Evolutionary conservation across 2,329 filamentous ascomycete genomes (phyloP).

Genomic region (Penicillium sp.): DNA sequence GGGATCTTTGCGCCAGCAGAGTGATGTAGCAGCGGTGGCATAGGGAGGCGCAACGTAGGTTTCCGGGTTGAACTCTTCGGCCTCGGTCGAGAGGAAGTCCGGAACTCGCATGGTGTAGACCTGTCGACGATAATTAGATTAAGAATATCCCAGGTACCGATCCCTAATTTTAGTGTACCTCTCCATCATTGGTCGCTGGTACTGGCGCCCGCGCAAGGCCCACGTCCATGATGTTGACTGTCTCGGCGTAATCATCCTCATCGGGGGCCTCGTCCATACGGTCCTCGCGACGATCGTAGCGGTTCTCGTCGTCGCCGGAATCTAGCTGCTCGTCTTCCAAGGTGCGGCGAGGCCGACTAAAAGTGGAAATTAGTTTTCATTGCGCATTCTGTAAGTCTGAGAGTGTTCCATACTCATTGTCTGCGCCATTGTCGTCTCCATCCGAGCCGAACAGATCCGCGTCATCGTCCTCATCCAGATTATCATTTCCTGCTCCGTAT

Average conservation of each 20-base stretch:
- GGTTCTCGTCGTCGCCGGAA: constrained; percentile 62
- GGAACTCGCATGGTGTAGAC: constrained; percentile 66
- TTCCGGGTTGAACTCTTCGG: constrained; percentile 60
- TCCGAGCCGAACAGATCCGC: constrained; percentile 50
- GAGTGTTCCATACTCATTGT: constrained; percentile 31
- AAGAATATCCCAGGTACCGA: neutral
- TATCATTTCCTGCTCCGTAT: constrained; percentile 3
- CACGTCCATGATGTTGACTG: constrained; percentile 56
- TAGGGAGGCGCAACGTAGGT: constrained; percentile 64
- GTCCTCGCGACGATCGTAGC: constrained; percentile 53
- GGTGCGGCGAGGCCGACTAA: constrained; percentile 42
- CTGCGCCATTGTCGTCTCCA: constrained; percentile 40
- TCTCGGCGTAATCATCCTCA: constrained; percentile 46
- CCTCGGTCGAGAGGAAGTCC: constrained; percentile 62
- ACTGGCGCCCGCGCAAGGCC: constrained; percentile 58
- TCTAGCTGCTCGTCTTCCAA: constrained; percentile 65
- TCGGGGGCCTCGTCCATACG: constrained; percentile 47
- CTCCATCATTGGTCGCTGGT: constrained; percentile 51
- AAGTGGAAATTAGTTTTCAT: constrained; percentile 13
- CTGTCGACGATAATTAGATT: constrained; percentile 32
- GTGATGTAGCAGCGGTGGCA: constrained; percentile 63
- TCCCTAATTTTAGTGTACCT: constrained; percentile 27
- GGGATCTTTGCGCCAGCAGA: constrained; percentile 68
- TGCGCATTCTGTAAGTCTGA: neutral
- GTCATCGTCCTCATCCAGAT: constrained; percentile 39